Evolutionary conservation across 2,329 filamentous ascomycete genomes (phyloP).

Genomic region (Penicillium sp.): DNA sequence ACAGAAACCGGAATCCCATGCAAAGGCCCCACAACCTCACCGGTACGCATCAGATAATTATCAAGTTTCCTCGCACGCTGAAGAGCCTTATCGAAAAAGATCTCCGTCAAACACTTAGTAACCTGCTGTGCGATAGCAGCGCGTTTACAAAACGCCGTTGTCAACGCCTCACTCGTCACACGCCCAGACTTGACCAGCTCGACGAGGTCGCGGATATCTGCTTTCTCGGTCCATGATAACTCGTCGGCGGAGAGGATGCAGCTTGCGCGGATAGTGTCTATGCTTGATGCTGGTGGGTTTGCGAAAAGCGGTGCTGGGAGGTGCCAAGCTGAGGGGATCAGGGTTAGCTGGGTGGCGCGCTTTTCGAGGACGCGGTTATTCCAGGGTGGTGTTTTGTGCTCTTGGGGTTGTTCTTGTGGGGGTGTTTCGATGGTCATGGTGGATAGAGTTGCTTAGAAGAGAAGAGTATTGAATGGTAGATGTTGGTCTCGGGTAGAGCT

Average conservation of each 20-base stretch:
- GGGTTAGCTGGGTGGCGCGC: conserved; percentile 14
- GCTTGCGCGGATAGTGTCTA: conserved; percentile 16
- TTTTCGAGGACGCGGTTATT: conserved; percentile 17
- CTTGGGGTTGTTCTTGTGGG: not conserved
- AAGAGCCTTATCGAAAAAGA: conserved; percentile 49
- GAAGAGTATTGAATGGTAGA: not conserved
- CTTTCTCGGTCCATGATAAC: conserved; percentile 19
- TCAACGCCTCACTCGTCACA: conserved; percentile 10
- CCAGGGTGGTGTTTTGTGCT: conserved; percentile 6
- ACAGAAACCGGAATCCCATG: conserved; percentile 54
- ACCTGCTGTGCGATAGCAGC: conserved; percentile 10
- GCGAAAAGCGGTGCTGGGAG: conserved; percentile 10
- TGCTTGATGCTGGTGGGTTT: conserved; percentile 6
- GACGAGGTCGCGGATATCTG: conserved; percentile 15
- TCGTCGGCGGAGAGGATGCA: conserved; percentile 17
- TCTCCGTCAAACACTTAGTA: conserved; percentile 14
- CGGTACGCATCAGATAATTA: conserved; percentile 41
- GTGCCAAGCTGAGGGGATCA: conserved; percentile 19
- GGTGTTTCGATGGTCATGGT: not conserved
- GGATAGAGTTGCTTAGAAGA: no score
- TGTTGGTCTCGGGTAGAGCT: no score
- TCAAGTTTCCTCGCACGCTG: conserved; percentile 44
- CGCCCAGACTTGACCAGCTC: conserved; percentile 7
- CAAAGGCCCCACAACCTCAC: conserved; percentile 51
- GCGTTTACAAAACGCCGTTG: conserved; percentile 11